Conservation (phyloP, 2,329 filamentous ascomycete genomes). For the Calonectria montana region DNA sequence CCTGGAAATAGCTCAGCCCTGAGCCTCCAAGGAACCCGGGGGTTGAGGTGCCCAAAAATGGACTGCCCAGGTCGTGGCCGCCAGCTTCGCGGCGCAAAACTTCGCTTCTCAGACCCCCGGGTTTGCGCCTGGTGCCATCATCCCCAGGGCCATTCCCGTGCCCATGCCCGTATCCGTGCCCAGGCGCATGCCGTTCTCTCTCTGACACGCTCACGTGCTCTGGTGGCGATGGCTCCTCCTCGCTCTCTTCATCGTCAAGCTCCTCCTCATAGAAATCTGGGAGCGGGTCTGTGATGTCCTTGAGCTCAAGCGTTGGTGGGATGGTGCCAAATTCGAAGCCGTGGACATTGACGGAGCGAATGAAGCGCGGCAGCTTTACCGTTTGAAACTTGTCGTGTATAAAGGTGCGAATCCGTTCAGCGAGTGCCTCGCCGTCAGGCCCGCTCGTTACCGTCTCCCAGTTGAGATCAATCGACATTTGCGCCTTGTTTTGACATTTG, state of each 20-base stretch:
- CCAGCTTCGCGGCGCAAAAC: constrained; percentile 48
- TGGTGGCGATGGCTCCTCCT: constrained; percentile 41
- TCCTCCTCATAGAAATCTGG: constrained; percentile 96
- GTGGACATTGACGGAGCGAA: constrained; percentile 94
- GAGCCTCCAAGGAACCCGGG: constrained; percentile 77
- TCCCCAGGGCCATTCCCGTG: constrained; percentile 19
- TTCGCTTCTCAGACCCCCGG: constrained; percentile 43
- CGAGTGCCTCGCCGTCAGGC: constrained; percentile 85
- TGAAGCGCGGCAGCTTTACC: constrained; percentile 91
- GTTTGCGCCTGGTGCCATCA: constrained; percentile 38
- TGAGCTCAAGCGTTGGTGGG: constrained; percentile 87
- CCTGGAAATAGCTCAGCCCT: constrained; percentile 85
- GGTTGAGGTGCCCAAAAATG: constrained; percentile 69
- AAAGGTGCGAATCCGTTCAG: constrained; percentile 89
- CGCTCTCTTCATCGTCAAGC: constrained; percentile 60
- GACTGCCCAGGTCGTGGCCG: constrained; percentile 62
- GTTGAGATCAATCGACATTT: constrained; percentile 97
- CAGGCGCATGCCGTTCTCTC: constrained; percentile 14
- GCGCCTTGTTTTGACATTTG: constrained; percentile 11
- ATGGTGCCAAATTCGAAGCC: constrained; percentile 92
- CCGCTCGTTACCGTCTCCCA: constrained; percentile 94
- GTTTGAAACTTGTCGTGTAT: constrained; percentile 97
- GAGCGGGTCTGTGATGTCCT: constrained; percentile 95
- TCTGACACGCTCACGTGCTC: constrained; percentile 33
- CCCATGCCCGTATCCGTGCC: background rate